Evolutionary conservation across 2,329 filamentous ascomycete genomes (phyloP), one percentile per base, ranked within the genome.

Genomic region (Colletotrichum simmondsii): DNA sequence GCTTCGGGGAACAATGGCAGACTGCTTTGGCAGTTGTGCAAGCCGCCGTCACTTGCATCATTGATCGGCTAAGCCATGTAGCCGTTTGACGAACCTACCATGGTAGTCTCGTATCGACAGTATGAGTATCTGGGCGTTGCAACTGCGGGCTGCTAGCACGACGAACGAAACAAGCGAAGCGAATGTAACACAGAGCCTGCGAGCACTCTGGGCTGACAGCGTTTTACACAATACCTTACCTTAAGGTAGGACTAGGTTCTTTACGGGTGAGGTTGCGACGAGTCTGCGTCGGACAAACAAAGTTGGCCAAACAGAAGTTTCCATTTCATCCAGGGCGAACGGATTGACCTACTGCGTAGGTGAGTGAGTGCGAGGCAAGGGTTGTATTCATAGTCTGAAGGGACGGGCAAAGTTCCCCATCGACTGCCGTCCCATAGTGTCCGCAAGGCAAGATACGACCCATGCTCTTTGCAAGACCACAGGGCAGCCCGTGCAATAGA

Each of bases 41-140:
- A 57, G 54, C 65, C 28, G 30, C 61, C 60, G 46, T 65, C 54
- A 65, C 60, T 73, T 65, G 60, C 71, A 73, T 71, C 66, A 72
- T 65, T 14, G 66, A 61, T 65, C 46, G 61, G 10, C 59, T 7
- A 22, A 22, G 46, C 28, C 26, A 60, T 65, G 54, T 57, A 60
- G 54, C 71, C 60, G 66, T 65, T 73, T 65, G 66, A 65, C 66
- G 24, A 52, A 22, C 37, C 32, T 37, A 4, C 42, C 14, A 22
- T 60, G 68, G 19, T 62, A 11, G 60, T 24, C 42, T 24, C 24
- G 6, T 14, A 49, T 8, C 30, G 46, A 11, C 28, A n/a, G 60
- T 53, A 42, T 28, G n/a, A 30, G 60, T 22, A 42, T 42, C 16
- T 35, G 37, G 37, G 16, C n/a, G 7, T 53, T 26, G n/a, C n/a